phyloP scores from a whole-genome alignment of 208 protist species.

The Leishmania gerbilli region DNA sequence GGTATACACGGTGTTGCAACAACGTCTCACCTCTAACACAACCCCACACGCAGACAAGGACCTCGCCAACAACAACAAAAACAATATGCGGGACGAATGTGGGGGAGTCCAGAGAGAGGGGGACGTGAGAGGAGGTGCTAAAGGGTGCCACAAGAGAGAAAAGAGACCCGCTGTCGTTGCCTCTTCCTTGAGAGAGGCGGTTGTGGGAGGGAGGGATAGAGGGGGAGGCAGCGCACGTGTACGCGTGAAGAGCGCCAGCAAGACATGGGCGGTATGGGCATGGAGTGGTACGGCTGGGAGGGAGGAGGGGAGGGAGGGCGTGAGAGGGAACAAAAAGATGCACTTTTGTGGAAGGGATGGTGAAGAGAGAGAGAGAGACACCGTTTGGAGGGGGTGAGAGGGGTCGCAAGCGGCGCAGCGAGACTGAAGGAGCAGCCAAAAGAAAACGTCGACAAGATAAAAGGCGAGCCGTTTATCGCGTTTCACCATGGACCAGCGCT shows the following conservation, averaged over 20 bases:
- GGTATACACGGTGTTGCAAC: neutral
- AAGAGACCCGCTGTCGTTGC: neutral
- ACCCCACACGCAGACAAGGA: neutral
- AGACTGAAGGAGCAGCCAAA: neutral
- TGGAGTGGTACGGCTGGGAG: neutral
- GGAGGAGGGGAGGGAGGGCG: neutral
- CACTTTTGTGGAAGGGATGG: neutral
- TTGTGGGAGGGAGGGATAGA: neutral
- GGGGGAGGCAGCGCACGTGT: neutral
- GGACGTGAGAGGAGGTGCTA: neutral
- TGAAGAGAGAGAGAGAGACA: neutral
- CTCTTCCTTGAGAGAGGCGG: neutral
- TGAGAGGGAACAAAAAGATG: neutral
- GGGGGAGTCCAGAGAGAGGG: neutral
- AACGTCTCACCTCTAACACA: neutral
- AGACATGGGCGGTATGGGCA: neutral
- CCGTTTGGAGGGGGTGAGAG: neutral
- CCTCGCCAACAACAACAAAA: neutral
- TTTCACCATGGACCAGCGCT: too few species aligned
- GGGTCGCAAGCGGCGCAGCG: neutral
- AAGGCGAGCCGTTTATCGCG: neutral
- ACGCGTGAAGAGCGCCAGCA: neutral
- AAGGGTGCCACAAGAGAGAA: neutral
- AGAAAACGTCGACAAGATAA: neutral
- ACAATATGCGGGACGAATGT: neutral